Base-by-base conservation (phyloP, 177 flowering plant genomes). In the Vitis hybrid region DNA sequence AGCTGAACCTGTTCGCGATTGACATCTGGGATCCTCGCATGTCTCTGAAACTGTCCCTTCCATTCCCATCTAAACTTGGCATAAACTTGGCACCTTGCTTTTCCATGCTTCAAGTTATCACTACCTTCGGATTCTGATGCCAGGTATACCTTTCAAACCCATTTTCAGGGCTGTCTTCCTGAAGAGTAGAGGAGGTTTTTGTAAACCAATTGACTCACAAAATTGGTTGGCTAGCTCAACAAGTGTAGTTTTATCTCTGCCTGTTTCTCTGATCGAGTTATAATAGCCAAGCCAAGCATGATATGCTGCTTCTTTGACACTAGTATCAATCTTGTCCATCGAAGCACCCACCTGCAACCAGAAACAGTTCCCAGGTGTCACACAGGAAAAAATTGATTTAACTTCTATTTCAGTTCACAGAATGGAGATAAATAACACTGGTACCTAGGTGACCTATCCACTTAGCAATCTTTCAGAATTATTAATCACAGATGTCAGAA, bases 241-340 rank as follows among this genome's bases (percentile, higher is more conserved):
- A 20, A 96, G 87, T 4, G 85, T 82, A 33, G 97, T 89, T 74
- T 96, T 96, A 71, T 94, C 97, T 73, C 97, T 80, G 59, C 98
- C 91, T 63, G 88, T 92, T 76, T 91, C 92, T 19, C 82, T 81
- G 72, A 94, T 84, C 2, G 99, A 94, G 82, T 96, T 96, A 66
- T 96, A 96, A 71, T 88, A 90, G 19, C 98, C 97, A 18, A 94
- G 95, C 99, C 99, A 96, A 51, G 97, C 89, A 83, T 91, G 99
- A 81, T 91, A 94, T 64, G 98, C 99, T 22, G 90, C 95, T 85
- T 96, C 98, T 78, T 91, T 96, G 20, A 89, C 73, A 68, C 91
- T 85, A 13, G 69, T 51, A 72, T 94, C 97, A 55, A 96, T 80
- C 80, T 80, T 85, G 14, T 78, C 73, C 89, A 96, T 74, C 13